Evolutionary conservation across 2,329 filamentous ascomycete species (phyloP).

Genomic region (Cladorrhinum sp.): DNA sequence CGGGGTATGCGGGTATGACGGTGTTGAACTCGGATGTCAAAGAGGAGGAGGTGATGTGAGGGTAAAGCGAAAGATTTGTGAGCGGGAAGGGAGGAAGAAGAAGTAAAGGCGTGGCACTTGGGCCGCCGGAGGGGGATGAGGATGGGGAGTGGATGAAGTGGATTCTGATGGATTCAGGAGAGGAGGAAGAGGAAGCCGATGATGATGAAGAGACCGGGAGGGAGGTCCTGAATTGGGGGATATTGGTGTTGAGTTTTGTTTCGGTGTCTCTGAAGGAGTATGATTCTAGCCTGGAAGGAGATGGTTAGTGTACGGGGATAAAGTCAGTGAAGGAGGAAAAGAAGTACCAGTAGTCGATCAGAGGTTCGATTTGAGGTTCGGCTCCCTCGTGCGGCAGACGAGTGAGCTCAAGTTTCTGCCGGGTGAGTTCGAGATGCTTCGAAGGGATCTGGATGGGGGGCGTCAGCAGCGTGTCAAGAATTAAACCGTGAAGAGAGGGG

Average conservation of each 20-base stretch:
- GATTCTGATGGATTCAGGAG: slow-evolving; percentile 42
- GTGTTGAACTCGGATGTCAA: slow-evolving; percentile 56
- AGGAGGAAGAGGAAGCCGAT: slow-evolving; percentile 34
- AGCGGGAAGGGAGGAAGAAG: slow-evolving; percentile 65
- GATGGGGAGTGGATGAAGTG: slow-evolving; percentile 65
- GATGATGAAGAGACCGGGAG: slow-evolving; percentile 44
- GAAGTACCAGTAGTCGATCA: slow-evolving; percentile 61
- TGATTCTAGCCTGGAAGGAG: slow-evolving; percentile 56
- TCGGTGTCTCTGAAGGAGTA: slow-evolving; percentile 65
- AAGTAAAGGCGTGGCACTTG: slow-evolving; percentile 56
- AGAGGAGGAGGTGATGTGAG: slow-evolving; percentile 43
- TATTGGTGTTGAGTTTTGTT: slow-evolving; percentile 50
- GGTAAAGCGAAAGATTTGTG: slow-evolving; percentile 56
- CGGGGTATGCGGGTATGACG: slow-evolving; percentile 64
- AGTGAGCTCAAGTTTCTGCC: slow-evolving; percentile 64
- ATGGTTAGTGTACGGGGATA: slow-evolving; percentile 3
- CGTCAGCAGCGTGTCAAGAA: background rate
- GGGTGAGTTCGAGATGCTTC: slow-evolving; percentile 65
- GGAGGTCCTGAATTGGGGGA: slow-evolving; percentile 64
- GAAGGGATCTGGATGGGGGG: slow-evolving; percentile 53
- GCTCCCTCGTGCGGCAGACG: slow-evolving; percentile 61
- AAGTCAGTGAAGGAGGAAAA: background rate
- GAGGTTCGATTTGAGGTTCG: slow-evolving; percentile 52
- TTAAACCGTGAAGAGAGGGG: no score
- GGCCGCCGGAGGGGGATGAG: slow-evolving; percentile 41